Evolutionary conservation across 352 stramenopile species (phyloP).

Genomic region (Phytophthora ramorum): DNA sequence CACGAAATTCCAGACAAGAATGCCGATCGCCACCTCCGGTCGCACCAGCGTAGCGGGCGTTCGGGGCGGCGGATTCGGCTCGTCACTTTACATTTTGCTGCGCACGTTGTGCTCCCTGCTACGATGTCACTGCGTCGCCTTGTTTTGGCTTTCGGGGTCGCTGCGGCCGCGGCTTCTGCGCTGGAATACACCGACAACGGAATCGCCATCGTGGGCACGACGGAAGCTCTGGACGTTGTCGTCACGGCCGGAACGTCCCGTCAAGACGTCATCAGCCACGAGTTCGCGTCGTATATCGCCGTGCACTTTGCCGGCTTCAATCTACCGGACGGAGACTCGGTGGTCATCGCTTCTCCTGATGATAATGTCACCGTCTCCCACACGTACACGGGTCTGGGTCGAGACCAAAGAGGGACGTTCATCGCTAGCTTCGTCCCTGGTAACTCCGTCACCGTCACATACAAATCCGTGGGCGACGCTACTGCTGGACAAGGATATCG

Average conservation of each 20-base stretch:
- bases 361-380: constrained; percentile 26
- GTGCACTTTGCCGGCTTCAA: constrained; percentile 63
- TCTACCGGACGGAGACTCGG: constrained; percentile 54
- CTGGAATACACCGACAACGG: constrained; percentile 43
- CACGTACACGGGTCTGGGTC: constrained; percentile 48
- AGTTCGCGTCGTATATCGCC: constrained; percentile 58
- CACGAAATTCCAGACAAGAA: constrained; percentile 21
- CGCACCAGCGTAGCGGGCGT: not conserved
- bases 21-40: constrained; percentile 10
- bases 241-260: constrained; percentile 34
- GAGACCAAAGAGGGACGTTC: constrained; percentile 47
- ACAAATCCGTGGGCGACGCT: constrained; percentile 33
- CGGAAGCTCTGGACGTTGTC: constrained; percentile 35
- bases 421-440: constrained; percentile 53
- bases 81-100: constrained; percentile 40
- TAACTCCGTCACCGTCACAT: constrained; percentile 51
- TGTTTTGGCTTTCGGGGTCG: constrained; percentile 19
- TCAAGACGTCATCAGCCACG: constrained; percentile 50
- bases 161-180: not conserved
- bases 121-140: constrained; percentile 20
- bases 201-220: constrained; percentile 47
- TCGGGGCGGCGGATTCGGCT: not conserved
- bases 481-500: constrained; percentile 35
- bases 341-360: constrained; percentile 53
- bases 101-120: constrained; percentile 15